Conservation (phyloP, 2,329 filamentous ascomycete species). For the Colletotrichum cordylinicola region DNA sequence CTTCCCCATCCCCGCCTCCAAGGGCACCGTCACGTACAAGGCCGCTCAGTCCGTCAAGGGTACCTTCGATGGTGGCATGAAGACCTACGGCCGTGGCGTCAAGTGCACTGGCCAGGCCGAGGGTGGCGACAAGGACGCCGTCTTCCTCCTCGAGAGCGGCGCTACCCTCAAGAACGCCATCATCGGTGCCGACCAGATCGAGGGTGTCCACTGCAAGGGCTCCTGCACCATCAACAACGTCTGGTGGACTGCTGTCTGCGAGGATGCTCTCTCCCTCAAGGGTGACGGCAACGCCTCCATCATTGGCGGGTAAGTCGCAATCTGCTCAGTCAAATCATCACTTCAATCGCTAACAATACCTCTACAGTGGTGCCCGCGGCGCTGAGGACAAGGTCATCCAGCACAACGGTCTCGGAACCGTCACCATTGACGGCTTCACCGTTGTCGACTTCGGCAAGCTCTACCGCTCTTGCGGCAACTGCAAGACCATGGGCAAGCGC, state of each 20-base stretch:
- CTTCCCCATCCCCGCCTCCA: slow-evolving; percentile 32
- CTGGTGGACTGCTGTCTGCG: slow-evolving; percentile 55
- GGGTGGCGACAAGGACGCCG: slow-evolving; percentile 48
- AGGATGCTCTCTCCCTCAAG: slow-evolving; percentile 27
- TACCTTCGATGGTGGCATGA: slow-evolving; percentile 33
- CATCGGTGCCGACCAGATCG: slow-evolving; percentile 49
- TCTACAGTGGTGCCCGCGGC: slow-evolving; percentile 13
- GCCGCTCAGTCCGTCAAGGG: slow-evolving; percentile 24
- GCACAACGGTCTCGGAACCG: slow-evolving; percentile 24
- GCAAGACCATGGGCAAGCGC: slow-evolving; percentile 23
- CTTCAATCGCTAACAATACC: not conserved
- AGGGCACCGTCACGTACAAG: slow-evolving; percentile 29
- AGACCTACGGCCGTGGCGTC: slow-evolving; percentile 43
- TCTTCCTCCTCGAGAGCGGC: slow-evolving; percentile 46
- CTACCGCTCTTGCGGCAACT: slow-evolving; percentile 24
- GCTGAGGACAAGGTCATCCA: slow-evolving; percentile 23
- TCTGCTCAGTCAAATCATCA: not conserved
- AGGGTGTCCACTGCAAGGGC: slow-evolving; percentile 52
- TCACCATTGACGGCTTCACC: slow-evolving; percentile 23
- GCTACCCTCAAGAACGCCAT: slow-evolving; percentile 51
- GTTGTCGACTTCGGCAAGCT: slow-evolving; percentile 23
- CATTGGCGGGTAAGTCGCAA: slow-evolving; percentile 7
- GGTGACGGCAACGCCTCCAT: slow-evolving; percentile 21
- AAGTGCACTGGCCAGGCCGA: slow-evolving; percentile 47
- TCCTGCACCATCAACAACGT: slow-evolving; percentile 49